Percentiles rank a stretch among this genome's conserved stretches.
Evolutionary conservation across 495 filamentous ascomycete species (phyloP).

Genomic region (Neurospora tetrasperma): DNA sequence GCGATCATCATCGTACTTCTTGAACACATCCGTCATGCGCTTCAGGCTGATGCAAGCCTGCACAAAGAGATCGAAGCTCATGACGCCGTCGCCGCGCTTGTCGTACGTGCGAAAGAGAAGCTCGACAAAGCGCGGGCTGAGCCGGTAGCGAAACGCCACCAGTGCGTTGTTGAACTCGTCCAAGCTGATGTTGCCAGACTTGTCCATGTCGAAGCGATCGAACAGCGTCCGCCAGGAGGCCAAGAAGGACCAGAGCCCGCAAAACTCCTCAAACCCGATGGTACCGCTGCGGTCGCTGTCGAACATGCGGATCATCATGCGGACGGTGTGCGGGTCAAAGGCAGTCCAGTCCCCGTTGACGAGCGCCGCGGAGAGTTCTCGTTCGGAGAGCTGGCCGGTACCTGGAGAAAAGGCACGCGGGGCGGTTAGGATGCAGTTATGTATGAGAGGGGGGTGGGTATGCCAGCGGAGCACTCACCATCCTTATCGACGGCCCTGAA

Average conservation of each 20-base stretch:
- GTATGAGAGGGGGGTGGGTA: neutral
- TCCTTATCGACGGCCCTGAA: slow-evolving; percentile 88
- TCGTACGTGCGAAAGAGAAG: slow-evolving; percentile 63
- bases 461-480: slow-evolving; percentile 32
- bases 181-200: slow-evolving; percentile 73
- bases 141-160: slow-evolving; percentile 86
- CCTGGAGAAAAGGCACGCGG: slow-evolving; percentile 30
- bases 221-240: slow-evolving; percentile 89
- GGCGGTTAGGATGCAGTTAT: neutral
- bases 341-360: slow-evolving; percentile 93
- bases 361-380: slow-evolving; percentile 79
- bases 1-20: slow-evolving; percentile 94
- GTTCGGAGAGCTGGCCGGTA: slow-evolving; percentile 73
- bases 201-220: slow-evolving; percentile 88
- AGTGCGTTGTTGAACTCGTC: slow-evolving; percentile 86
- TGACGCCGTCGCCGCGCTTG: slow-evolving; percentile 51
- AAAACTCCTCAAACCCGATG: slow-evolving; percentile 93
- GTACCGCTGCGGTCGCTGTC: slow-evolving; percentile 79
- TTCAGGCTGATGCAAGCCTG: slow-evolving; percentile 94
- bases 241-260: slow-evolving; percentile 88
- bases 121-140: slow-evolving; percentile 71
- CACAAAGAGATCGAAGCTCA: slow-evolving; percentile 96
- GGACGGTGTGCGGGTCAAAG: slow-evolving; percentile 93
- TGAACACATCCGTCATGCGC: slow-evolving; percentile 98
- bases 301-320: slow-evolving; percentile 99